These are phyloP conservation scores for Annulohypoxylon moriforme DNA, from an alignment of 495 filamentous ascomycete genomes.

Conservation along the genomic window DNA sequence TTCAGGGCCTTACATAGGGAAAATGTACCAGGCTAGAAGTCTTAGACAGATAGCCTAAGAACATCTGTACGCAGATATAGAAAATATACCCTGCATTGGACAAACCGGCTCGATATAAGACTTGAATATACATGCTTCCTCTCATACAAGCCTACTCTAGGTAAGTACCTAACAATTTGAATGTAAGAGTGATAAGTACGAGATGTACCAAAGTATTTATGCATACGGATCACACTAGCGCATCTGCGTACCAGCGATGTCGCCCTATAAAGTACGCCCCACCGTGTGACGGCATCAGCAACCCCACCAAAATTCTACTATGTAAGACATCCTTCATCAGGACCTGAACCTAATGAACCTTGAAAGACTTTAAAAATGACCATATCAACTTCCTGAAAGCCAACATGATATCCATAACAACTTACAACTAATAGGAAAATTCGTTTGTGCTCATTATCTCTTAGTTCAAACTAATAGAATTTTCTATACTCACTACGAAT, in stretches of 20 bases:
- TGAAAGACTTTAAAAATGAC: constrained; percentile 21
- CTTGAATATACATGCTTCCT: background rate
- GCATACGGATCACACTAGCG: constrained; percentile 3
- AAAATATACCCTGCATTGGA: constrained; percentile 18
- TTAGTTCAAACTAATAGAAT: constrained; percentile 14
- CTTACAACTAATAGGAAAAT: constrained; percentile 1
- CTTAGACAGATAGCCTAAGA: background rate
- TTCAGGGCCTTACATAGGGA: constrained; percentile 17
- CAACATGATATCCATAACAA: background rate
- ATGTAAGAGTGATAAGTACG: background rate
- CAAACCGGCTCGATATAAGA: background rate
- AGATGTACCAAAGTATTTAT: background rate
- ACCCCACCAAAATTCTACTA: constrained; percentile 39
- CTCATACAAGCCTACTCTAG: background rate
- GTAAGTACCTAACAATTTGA: background rate
- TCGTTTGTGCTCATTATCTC: constrained; percentile 6
- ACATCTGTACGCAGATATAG: constrained; percentile 8
- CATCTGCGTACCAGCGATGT: constrained; percentile 3
- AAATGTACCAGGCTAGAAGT: constrained; percentile 9
- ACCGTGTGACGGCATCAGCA: constrained; percentile 46
- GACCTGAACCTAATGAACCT: background rate
- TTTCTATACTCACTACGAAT: background rate
- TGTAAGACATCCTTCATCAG: constrained; percentile 28
- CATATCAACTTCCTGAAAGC: constrained; percentile 12
- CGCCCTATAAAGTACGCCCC: constrained; percentile 22